Conservation (phyloP, 2,329 filamentous ascomycete genomes). For the Clarireedia sp. region DNA sequence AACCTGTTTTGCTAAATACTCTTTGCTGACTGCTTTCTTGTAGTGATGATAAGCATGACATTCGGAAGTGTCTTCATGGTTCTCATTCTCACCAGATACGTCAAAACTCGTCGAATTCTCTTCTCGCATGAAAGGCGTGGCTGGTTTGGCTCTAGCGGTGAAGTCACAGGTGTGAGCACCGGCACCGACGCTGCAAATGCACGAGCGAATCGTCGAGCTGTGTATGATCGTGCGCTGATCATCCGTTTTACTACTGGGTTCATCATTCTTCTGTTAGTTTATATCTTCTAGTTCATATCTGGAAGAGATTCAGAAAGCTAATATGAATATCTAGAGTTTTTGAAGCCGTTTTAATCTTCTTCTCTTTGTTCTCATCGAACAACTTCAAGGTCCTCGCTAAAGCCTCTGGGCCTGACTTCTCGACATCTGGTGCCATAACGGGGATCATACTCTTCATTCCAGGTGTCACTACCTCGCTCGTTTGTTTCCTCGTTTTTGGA, state of each 20-base stretch:
- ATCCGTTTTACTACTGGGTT: constrained; percentile 39
- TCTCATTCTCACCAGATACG: constrained; percentile 35
- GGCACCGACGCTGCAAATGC: not conserved
- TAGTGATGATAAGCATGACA: constrained; percentile 35
- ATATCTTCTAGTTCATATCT: not conserved
- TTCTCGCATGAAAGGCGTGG: constrained; percentile 26
- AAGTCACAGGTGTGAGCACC: constrained; percentile 6
- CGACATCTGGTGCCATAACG: constrained; percentile 23
- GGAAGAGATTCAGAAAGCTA: not conserved
- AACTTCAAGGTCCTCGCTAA: constrained; percentile 22
- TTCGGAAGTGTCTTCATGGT: constrained; percentile 32
- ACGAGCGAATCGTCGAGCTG: constrained; percentile 23
- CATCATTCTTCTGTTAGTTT: constrained; percentile 29
- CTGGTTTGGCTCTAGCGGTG: constrained; percentile 21
- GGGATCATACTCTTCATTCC: constrained; percentile 33
- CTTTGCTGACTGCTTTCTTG: not conserved
- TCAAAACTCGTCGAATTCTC: constrained; percentile 32
- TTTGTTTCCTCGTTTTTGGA: constrained; percentile 35
- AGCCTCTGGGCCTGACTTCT: constrained; percentile 31
- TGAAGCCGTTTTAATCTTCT: constrained; percentile 33
- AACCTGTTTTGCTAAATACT: not conserved
- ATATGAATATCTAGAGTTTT: constrained; percentile 26
- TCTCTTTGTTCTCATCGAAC: constrained; percentile 30
- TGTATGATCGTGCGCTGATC: constrained; percentile 40
- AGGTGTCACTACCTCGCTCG: constrained; percentile 31